These are phyloP conservation scores for Pichia scutulata DNA, from an alignment of 805 yeast genomes.

Conservation along the genomic window DNA sequence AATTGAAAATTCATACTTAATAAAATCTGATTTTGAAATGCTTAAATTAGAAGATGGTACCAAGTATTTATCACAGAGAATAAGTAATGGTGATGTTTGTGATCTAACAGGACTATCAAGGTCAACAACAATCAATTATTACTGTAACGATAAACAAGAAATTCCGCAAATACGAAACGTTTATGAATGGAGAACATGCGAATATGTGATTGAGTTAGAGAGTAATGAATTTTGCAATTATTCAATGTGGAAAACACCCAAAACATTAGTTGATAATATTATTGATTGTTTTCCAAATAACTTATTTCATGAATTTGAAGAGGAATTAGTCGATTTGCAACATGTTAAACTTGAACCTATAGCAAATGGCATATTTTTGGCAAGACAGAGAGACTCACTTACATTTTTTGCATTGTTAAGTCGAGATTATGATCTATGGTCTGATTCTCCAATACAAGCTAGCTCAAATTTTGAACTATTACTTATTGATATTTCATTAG, in stretches of 20 bases:
- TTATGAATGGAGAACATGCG: constrained; percentile 28
- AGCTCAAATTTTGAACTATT: background rate
- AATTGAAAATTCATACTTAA: constrained; percentile 8
- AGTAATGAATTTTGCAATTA: constrained; percentile 11
- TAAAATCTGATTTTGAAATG: constrained; percentile 21
- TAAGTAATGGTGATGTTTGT: constrained; percentile 26
- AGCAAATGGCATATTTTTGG: constrained; percentile 6
- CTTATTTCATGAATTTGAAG: background rate
- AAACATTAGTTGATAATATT: background rate
- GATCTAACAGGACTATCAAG: constrained; percentile 28
- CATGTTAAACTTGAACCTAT: constrained; percentile 4
- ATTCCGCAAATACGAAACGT: constrained; percentile 17
- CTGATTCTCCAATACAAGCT: background rate
- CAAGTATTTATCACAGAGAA: constrained; percentile 22
- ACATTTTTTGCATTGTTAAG: constrained; percentile 1
- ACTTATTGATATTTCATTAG: constrained; percentile 3
- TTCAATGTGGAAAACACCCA: constrained; percentile 4
- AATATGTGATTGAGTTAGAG: constrained; percentile 16
- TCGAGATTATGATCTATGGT: constrained; percentile 3
- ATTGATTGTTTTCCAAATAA: constrained; percentile 1
- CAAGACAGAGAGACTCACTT: background rate
- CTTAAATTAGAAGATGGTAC: constrained; percentile 18
- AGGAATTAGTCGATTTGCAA: background rate
- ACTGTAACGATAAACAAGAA: constrained; percentile 17
- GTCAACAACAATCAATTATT: constrained; percentile 20